Conservation (phyloP, 2,329 filamentous ascomycete genomes). For the Fusarium sp. region DNA sequence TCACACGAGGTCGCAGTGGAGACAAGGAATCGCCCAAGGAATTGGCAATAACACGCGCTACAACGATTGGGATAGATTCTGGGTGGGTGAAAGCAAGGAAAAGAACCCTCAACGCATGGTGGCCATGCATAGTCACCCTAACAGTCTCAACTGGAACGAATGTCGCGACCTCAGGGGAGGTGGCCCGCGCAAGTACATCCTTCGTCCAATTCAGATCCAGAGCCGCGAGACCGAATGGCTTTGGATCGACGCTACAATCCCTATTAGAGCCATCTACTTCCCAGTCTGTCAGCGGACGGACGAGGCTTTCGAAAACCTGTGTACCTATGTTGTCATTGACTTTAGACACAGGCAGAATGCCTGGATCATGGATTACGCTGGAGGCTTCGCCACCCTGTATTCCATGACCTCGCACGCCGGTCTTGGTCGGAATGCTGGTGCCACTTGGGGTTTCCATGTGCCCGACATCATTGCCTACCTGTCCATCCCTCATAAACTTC, state of each 20-base stretch:
- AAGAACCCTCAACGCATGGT: not conserved
- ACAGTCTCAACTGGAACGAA: slow-evolving; percentile 19
- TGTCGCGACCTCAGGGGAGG: not conserved
- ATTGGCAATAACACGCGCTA: fast-evolving
- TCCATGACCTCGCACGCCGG: not conserved
- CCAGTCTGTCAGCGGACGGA: not conserved
- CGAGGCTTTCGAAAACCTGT: not conserved
- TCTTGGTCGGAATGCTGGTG: not conserved
- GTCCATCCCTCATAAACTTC: slow-evolving; percentile 2
- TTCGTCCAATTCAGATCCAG: slow-evolving; percentile 1
- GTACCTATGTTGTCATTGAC: slow-evolving; percentile 23
- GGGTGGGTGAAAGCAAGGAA: slow-evolving; percentile 1
- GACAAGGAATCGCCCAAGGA: fast-evolving
- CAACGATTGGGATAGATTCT: slow-evolving; percentile 15
- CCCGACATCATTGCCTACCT: slow-evolving; percentile 14
- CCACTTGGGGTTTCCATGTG: slow-evolving; percentile 8
- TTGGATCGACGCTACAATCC: slow-evolving; percentile 15
- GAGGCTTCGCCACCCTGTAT: fast-evolving
- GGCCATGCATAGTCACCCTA: not conserved
- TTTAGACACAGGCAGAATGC: not conserved
- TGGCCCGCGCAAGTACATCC: slow-evolving; percentile 6
- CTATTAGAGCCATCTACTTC: slow-evolving; percentile 12
- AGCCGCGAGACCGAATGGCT: not conserved
- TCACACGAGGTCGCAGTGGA: slow-evolving; percentile 1
- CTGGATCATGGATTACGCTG: fast-evolving